Percentiles rank a stretch among this genome's conserved stretches.
Evolutionary conservation across 257 asterid genomes (phyloP).

Genomic region (Penstemon davidsonii): DNA sequence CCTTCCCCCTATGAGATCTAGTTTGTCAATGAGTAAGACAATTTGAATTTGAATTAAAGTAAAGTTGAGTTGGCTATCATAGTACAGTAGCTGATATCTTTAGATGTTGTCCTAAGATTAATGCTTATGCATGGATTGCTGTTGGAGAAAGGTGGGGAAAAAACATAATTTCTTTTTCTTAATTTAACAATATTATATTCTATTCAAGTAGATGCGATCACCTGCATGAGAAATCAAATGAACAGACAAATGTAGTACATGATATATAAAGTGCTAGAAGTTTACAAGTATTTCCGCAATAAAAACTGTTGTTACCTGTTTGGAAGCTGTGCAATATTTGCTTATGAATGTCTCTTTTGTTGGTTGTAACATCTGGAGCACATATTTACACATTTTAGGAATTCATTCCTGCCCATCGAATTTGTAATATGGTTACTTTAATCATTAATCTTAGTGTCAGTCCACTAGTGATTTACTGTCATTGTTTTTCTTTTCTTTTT

Average conservation of each 20-base stretch:
- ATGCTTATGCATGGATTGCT: slow-evolving; percentile 19
- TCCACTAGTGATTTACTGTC: slow-evolving; percentile 25
- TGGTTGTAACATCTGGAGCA: background rate
- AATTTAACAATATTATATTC: slow-evolving; percentile 10
- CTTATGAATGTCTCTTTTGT: background rate
- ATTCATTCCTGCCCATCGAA: background rate
- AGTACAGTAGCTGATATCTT: slow-evolving; percentile 13
- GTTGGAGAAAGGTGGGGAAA: slow-evolving; percentile 10
- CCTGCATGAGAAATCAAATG: too few relatives aligned
- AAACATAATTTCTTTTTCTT: slow-evolving; percentile 8
- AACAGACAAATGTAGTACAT: too few relatives aligned
- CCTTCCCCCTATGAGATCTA: background rate
- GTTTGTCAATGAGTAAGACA: slow-evolving; percentile 1
- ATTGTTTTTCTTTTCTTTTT: slow-evolving; percentile 19
- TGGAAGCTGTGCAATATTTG: too few relatives aligned
- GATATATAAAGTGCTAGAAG: too few relatives aligned
- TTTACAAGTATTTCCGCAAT: too few relatives aligned
- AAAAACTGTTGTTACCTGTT: too few relatives aligned
- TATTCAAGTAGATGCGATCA: too few relatives aligned
- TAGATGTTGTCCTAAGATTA: slow-evolving; percentile 22
- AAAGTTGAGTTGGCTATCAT: slow-evolving; percentile 17
- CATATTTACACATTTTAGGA: background rate
- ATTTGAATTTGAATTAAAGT: background rate
- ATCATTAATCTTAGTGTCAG: background rate
- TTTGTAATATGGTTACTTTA: background rate